Evolutionary conservation across 352 stramenopile species (phyloP).

Genomic region (Thalassiosira exigua): DNA sequence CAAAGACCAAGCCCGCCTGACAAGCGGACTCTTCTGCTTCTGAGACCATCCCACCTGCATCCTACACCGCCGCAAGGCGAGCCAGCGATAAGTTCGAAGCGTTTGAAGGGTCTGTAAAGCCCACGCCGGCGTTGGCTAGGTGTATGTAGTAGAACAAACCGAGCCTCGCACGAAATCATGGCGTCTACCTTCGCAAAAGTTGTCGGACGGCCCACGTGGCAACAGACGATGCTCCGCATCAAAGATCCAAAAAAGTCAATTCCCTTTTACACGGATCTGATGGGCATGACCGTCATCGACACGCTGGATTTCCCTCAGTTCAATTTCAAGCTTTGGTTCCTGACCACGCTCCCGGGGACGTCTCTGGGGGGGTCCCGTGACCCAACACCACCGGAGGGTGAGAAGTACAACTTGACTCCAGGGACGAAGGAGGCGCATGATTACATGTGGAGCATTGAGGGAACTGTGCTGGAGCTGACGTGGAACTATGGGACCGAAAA

Average conservation of each 20-base stretch:
- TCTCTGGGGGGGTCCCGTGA: too few species aligned
- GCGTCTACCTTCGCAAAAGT: constrained; percentile 8
- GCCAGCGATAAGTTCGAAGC: too few species aligned
- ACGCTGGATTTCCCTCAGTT: constrained; percentile 85
- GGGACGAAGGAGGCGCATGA: constrained; percentile 85
- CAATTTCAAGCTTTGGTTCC: constrained; percentile 85
- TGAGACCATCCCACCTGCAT: too few species aligned
- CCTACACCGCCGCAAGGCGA: too few species aligned
- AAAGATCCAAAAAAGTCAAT: constrained; percentile 77
- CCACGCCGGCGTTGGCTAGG: too few species aligned
- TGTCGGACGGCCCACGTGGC: constrained; percentile 80
- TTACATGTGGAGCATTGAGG: constrained; percentile 85
- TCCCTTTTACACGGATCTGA: constrained; percentile 73
- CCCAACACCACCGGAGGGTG: constrained; percentile 46
- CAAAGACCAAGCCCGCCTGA: too few species aligned
- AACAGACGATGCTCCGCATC: constrained; percentile 87
- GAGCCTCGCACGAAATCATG: too few species aligned
- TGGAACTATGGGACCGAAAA: constrained; percentile 86
- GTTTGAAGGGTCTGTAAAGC: too few species aligned
- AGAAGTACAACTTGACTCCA: constrained; percentile 70
- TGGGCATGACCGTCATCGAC: constrained; percentile 85
- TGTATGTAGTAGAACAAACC: too few species aligned
- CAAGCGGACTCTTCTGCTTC: too few species aligned
- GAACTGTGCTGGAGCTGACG: constrained; percentile 86
- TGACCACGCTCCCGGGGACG: constrained; percentile 67